Evolutionary conservation across 2,329 filamentous ascomycete genomes (phyloP).

Genomic region (Myotisia sp.): DNA sequence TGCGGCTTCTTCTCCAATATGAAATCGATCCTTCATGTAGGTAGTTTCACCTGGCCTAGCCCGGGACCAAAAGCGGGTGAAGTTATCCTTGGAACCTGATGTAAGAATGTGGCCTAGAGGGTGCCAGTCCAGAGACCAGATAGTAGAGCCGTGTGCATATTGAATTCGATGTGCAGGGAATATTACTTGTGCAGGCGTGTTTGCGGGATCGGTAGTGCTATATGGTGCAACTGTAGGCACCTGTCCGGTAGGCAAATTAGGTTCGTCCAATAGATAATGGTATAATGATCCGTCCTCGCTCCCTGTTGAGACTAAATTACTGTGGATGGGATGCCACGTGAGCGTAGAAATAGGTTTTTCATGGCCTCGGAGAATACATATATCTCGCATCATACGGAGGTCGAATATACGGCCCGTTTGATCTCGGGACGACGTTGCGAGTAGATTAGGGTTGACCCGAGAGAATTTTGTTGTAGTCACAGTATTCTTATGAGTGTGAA

Average conservation of each 20-base stretch:
- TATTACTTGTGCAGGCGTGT: slow-evolving; percentile 75
- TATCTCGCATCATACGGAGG: slow-evolving; percentile 94
- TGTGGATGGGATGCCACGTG: slow-evolving; percentile 85
- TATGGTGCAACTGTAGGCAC: slow-evolving; percentile 65
- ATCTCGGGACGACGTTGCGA: slow-evolving; percentile 86
- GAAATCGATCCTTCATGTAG: slow-evolving; percentile 78
- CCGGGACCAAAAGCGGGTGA: slow-evolving; percentile 93
- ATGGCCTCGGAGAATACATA: slow-evolving; percentile 81
- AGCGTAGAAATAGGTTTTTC: slow-evolving; percentile 92
- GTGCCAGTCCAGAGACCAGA: slow-evolving; percentile 98
- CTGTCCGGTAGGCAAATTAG: slow-evolving; percentile 65
- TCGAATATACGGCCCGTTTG: slow-evolving; percentile 90
- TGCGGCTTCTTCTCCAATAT: slow-evolving; percentile 84
- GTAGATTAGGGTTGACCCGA: slow-evolving; percentile 63
- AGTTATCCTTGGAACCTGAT: slow-evolving; percentile 89
- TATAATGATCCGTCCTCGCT: slow-evolving; percentile 79
- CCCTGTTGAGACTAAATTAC: slow-evolving; percentile 76
- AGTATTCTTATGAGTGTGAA: slow-evolving; percentile 94
- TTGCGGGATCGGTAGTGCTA: slow-evolving; percentile 64
- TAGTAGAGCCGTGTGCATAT: slow-evolving; percentile 83
- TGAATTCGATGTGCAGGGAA: slow-evolving; percentile 77
- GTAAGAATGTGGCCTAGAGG: slow-evolving; percentile 89
- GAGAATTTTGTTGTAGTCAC: slow-evolving; percentile 90
- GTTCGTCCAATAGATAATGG: slow-evolving; percentile 92
- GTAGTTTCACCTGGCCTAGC: slow-evolving; percentile 75